A percentile compares a stretch with the other conserved stretches of the same genome.
These are phyloP conservation scores for Xylaria sp. DNA, from an alignment of 2,329 filamentous ascomycete species.

Conservation along the genomic window DNA sequence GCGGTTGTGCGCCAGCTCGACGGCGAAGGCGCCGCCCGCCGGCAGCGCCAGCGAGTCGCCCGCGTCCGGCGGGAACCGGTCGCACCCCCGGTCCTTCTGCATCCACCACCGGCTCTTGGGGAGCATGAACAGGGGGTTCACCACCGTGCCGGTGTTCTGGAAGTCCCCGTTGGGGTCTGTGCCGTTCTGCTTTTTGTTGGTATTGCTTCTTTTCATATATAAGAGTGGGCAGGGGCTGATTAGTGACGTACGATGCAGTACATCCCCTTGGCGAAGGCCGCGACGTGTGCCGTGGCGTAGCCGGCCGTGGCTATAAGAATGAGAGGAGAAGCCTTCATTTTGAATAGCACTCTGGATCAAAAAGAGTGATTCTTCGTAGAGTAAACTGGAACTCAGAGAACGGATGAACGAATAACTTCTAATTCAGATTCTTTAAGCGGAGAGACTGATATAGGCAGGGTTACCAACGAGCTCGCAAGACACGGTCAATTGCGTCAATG, in stretches of 20 bases:
- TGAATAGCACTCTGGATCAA: background rate
- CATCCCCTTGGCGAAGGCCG: constrained; percentile 44
- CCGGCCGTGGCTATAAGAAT: constrained; percentile 4
- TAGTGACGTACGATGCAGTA: constrained; percentile 38
- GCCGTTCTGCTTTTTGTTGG: constrained; percentile 14
- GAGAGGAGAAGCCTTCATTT: background rate
- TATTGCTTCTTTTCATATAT: background rate
- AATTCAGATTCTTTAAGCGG: too few species aligned
- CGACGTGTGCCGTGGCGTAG: constrained; percentile 39
- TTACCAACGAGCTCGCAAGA: too few species aligned
- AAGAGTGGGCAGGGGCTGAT: too few species aligned
- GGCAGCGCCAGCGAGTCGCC: constrained; percentile 47
- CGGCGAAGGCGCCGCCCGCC: constrained; percentile 50
- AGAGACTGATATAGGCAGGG: too few species aligned
- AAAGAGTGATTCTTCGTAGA: too few species aligned
- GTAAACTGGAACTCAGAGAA: too few species aligned
- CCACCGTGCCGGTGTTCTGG: constrained; percentile 47
- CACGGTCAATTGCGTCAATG: too few species aligned
- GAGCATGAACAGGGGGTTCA: constrained; percentile 51
- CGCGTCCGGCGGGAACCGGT: constrained; percentile 35
- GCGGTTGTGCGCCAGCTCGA: constrained; percentile 54
- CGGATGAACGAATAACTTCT: too few species aligned
- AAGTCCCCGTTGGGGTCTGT: constrained; percentile 34
- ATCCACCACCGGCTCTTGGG: constrained; percentile 52
- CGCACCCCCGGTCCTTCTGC: constrained; percentile 51